Evolutionary conservation across 2,329 filamentous ascomycete genomes (phyloP).

Genomic region (Fusarium chuoi): DNA sequence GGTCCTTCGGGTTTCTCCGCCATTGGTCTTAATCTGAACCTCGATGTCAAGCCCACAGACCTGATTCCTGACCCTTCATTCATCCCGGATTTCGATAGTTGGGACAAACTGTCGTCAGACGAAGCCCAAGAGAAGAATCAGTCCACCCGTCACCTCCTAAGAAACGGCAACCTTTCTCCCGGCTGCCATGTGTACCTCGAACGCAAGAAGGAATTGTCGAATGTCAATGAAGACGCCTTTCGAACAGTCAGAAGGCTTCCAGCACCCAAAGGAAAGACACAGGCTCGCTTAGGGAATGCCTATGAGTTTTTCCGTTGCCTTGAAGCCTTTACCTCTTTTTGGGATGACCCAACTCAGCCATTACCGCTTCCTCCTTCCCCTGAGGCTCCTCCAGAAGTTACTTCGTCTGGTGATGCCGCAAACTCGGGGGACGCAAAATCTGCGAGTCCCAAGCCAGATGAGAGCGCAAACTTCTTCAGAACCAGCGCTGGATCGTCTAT

Average conservation of each 20-base stretch:
- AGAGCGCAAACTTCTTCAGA: constrained; percentile 46
- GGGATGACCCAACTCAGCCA: constrained; percentile 67
- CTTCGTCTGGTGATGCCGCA: constrained; percentile 15
- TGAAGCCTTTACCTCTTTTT: constrained; percentile 67
- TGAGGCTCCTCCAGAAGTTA: constrained; percentile 43
- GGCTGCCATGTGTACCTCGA: constrained; percentile 69
- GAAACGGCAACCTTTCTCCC: constrained; percentile 65
- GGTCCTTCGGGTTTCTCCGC: constrained; percentile 64
- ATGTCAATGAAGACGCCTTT: constrained; percentile 68
- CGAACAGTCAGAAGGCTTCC: constrained; percentile 69
- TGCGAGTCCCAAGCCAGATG: constrained; percentile 24
- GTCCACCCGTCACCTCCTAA: constrained; percentile 59
- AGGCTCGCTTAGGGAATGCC: constrained; percentile 68
- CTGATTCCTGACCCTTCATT: constrained; percentile 65
- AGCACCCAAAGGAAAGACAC: constrained; percentile 62
- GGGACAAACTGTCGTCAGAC: constrained; percentile 61
- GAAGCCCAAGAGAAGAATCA: constrained; percentile 61
- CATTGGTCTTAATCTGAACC: constrained; percentile 65
- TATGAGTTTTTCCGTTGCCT: constrained; percentile 74
- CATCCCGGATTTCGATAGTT: constrained; percentile 64
- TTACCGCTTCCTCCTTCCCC: constrained; percentile 48
- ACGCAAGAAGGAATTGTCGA: constrained; percentile 66
- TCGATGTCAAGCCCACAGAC: constrained; percentile 59
- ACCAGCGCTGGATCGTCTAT: constrained; percentile 64
- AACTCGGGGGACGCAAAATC: constrained; percentile 16